Evolutionary conservation across 2,329 filamentous ascomycete species (phyloP).

Genomic region (Acrocalymma vagum): DNA sequence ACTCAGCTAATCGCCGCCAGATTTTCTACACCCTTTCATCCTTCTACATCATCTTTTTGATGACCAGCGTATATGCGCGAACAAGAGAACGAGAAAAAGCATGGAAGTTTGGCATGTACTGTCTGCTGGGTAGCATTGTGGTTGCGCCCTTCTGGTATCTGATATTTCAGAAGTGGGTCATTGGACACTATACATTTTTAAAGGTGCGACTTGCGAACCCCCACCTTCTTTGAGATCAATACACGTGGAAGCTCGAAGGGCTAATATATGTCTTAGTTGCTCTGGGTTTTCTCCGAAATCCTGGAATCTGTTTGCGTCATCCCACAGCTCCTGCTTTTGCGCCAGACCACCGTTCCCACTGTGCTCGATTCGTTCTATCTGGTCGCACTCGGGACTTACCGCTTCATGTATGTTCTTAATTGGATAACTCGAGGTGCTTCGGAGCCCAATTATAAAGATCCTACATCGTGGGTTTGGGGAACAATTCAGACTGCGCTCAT

Average conservation of each 20-base stretch:
- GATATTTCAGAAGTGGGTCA: constrained; percentile 67
- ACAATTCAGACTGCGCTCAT: constrained; percentile 90
- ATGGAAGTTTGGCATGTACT: constrained; percentile 86
- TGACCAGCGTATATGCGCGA: constrained; percentile 85
- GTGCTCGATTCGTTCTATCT: constrained; percentile 98
- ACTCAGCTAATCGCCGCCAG: constrained; percentile 34
- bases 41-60: constrained; percentile 85
- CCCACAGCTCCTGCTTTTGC: constrained; percentile 88
- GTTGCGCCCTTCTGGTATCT: constrained; percentile 77
- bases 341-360: constrained; percentile 93
- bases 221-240: neutral
- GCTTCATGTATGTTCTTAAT: constrained; percentile 88
- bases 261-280: constrained; percentile 61
- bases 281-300: constrained; percentile 89
- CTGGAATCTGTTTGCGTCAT: constrained; percentile 92
- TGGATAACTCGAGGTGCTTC: constrained; percentile 80
- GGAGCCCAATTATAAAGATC: constrained; percentile 66
- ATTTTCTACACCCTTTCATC: constrained; percentile 86
- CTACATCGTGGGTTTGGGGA: constrained; percentile 83
- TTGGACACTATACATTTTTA: constrained; percentile 40
- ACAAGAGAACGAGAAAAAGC: constrained; percentile 90
- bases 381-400: constrained; percentile 84
- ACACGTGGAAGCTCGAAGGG: neutral
- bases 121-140: constrained; percentile 70
- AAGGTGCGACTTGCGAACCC: constrained; percentile 44